Conservation (phyloP, 2,329 filamentous ascomycete genomes). For the Dothideomycetidae sp. region DNA sequence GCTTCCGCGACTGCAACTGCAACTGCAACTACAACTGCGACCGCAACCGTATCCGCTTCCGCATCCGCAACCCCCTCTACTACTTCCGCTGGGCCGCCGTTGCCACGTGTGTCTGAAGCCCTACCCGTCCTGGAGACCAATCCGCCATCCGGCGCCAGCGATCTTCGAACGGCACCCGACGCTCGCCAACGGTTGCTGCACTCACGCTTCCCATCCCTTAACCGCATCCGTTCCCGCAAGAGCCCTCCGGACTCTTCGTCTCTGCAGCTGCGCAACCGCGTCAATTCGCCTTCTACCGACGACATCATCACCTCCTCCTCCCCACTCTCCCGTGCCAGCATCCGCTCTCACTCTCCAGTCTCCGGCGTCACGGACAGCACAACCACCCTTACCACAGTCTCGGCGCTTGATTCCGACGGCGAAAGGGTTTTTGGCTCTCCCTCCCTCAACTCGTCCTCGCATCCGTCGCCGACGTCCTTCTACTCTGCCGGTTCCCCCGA, state of each 20-base stretch:
- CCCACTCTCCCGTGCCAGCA: too few species aligned
- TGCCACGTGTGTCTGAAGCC: constrained; percentile 5
- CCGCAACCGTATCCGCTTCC: constrained; percentile 1
- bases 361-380: constrained; percentile 3
- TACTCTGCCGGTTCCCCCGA: constrained; percentile 6
- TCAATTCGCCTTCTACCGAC: too few species aligned
- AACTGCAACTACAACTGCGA: constrained; percentile 1
- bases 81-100: constrained; percentile 8
- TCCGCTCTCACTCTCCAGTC: constrained; percentile 6
- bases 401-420: constrained; percentile 8
- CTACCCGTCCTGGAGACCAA: constrained; percentile 1
- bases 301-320: constrained; percentile 2
- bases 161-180: constrained; percentile 9
- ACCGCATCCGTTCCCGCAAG: constrained; percentile 8
- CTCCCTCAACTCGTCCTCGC: constrained; percentile 7
- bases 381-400: constrained; percentile 5
- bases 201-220: constrained; percentile 9
- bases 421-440: constrained; percentile 5
- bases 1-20: neutral
- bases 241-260: too few species aligned
- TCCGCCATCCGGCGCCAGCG: constrained; percentile 8
- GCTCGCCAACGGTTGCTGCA: constrained; percentile 8
- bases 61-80: constrained; percentile 3
- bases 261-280: too few species aligned
- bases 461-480: constrained; percentile 5